Base-by-base conservation (phyloP, 257 asterid genomes). In the Paulownia fortunei region DNA sequence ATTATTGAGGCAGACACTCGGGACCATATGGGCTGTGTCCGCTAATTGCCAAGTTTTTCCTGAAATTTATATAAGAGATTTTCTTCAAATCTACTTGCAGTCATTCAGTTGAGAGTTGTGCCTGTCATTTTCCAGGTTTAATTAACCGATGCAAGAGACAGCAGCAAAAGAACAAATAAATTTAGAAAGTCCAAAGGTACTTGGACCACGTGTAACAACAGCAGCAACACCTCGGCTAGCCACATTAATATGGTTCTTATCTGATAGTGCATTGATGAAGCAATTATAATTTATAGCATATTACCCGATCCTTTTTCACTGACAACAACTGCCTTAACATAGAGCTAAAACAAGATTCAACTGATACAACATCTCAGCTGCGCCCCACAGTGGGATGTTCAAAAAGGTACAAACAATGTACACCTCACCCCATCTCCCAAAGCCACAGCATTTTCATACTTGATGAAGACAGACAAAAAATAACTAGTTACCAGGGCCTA, bases 71-170 rank as follows among this genome's bases (percentile, higher is more conserved):
- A 18, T n/a, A 16, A 41, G 32, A 42, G 1, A n/a, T 42, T 52
- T 36, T 54, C 51, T 34, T 71, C 34, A 10, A 30, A 37, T 19
- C 12, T 34, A 52, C 26, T 0, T 8, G 76, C 37, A 16, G 32
- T 39, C 34, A 19, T 39, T 66, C 9, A 37, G 9, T 3, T 47
- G 27, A 42, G 19, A 18, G 79, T 6, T 13, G 27, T 36, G 60
- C 46, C 30, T 1, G 64, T 47, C 82, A 5, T 8, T 42, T 11
- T 70, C 72, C 39, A 46, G 42, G 16, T 27, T 44, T 21, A 27
- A 60, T 34, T 60, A 70, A 32, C 27, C 37, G 72, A 79, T 27
- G 26, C 41, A 19, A 69, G 46, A 62, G 24, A 59, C 42, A 21
- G 24, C 56, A 23, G 26, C 30, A 24, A 16, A 59, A 19, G 15